Base-by-base conservation (phyloP, 805 yeast genomes). In the Candida endomychidarum region DNA sequence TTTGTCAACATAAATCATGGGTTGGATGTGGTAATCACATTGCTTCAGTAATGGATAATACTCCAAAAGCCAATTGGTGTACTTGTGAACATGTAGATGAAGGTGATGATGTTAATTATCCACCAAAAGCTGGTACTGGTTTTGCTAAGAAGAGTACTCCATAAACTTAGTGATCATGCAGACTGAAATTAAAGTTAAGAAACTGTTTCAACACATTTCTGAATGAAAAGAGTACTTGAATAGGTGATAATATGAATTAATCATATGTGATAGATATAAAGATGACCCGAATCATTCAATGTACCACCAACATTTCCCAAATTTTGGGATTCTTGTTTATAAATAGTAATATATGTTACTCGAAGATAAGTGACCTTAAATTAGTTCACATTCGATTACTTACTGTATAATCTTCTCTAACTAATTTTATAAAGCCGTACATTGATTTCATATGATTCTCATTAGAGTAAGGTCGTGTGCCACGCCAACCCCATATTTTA, bases 81-180 rank as follows among this genome's bases (percentile, higher is more conserved):
- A 68, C 79, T 25, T 79, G 85, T 57, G 65, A 63, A 41, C 71
- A 70, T 39, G 52, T 60, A 16, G 74, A 72, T 42, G 70, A 61
- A 2, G 58, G 56, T 3, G 62, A 68, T 34, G 60, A 58, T n/a
- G 25, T 30, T 1, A 31, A 39, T 22, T 79, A 65, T 49, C 85
- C 85, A 17, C 85, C 85, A 41, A 70, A 56, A 51, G 83, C 84
- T 1, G 79, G 82, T n/a, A 76, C 82, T 11, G 85, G 85, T 1
- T 69, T 70, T 41, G 75, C 77, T 16, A 59, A 56, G 28, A 51
- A 45, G 40, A 45, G 49, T 8, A 25, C 40, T 21, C 24, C n/a
- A n/a, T n/a, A n/a, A n/a, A n/a, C n/a, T n/a, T n/a, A n/a, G n/a
- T n/a, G n/a, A n/a, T n/a, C n/a, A n/a, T n/a, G n/a, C n/a, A n/a